phyloP scores from a whole-genome alignment of 179 eudicot genomes.

The Beta macrorhiza region DNA sequence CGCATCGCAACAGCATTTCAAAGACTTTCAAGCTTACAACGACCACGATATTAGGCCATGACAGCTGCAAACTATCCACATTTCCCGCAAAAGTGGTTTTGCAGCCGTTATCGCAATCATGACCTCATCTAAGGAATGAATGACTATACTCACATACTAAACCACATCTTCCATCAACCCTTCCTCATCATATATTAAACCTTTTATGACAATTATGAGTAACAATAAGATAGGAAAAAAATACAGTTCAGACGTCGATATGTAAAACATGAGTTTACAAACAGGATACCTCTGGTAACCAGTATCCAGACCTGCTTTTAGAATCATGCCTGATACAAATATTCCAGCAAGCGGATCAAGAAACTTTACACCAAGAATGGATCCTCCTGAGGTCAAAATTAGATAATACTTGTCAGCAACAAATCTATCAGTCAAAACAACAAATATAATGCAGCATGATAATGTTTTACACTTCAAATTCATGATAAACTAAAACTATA shows the following conservation, averaged over 20 bases:
- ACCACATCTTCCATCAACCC: not conserved
- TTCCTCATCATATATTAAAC: not conserved
- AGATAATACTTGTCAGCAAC: conserved; percentile 13
- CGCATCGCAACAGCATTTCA: too few relatives aligned
- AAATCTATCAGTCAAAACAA: conserved; percentile 6
- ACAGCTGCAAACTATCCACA: too few relatives aligned
- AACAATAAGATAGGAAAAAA: not conserved
- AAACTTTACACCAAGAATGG: conserved; percentile 81
- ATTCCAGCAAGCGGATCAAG: conserved; percentile 96
- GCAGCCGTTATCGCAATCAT: too few relatives aligned
- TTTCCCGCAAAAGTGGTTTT: too few relatives aligned
- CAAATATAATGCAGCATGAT: not conserved
- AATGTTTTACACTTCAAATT: not conserved
- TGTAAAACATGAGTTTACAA: not conserved
- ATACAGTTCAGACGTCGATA: not conserved
- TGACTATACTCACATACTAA: not conserved
- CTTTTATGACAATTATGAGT: not conserved
- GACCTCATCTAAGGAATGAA: not conserved
- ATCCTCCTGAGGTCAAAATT: conserved; percentile 58
- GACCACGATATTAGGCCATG: too few relatives aligned
- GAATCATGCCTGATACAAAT: conserved; percentile 89
- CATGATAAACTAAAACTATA: not conserved
- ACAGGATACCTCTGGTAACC: conserved; percentile 76
- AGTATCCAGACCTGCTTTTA: conserved; percentile 87
- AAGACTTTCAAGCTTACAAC: too few relatives aligned